Percentiles rank a stretch among this genome's conserved stretches.
phyloP scores from a whole-genome alignment of 495 filamentous ascomycete species.

The Aspergillus sclerotiicarbonarius region DNA sequence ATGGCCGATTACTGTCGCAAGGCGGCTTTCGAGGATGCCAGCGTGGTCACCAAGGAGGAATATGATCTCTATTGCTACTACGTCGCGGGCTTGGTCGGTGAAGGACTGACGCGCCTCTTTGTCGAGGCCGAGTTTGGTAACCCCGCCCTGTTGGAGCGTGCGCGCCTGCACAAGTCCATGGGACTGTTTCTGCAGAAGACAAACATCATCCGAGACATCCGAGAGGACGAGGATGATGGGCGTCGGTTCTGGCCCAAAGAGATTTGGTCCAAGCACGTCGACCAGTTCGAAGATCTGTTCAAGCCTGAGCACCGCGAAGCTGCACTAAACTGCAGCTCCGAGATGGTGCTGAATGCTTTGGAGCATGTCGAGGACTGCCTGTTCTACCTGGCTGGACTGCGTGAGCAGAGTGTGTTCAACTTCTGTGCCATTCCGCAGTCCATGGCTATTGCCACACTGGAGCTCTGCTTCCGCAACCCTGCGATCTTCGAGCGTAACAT shows the following conservation, averaged over 20 bases:
- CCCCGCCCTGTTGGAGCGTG: constrained; percentile 72
- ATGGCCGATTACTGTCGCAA: constrained; percentile 95
- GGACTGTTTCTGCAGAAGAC: constrained; percentile 96
- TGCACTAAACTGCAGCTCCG: constrained; percentile 84
- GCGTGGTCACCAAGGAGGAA: constrained; percentile 78
- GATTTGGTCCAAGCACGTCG: constrained; percentile 93
- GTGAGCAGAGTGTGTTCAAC: constrained; percentile 99
- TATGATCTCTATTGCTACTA: constrained; percentile 98
- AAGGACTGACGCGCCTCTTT: constrained; percentile 88
- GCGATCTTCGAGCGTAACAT: constrained; percentile 82
- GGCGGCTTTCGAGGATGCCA: constrained; percentile 70
- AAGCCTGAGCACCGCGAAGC: constrained; percentile 73
- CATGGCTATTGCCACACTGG: constrained; percentile 94
- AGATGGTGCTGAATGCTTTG: constrained; percentile 90
- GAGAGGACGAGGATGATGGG: constrained; percentile 83
- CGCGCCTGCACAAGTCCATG: constrained; percentile 88
- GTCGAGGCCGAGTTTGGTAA: constrained; percentile 87
- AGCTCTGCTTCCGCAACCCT: constrained; percentile 90
- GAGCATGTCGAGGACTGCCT: constrained; percentile 88
- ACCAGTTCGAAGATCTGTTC: constrained; percentile 86
- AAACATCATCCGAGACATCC: constrained; percentile 95
- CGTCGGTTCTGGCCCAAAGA: constrained; percentile 92
- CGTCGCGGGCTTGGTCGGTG: constrained; percentile 93
- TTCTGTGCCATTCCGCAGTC: constrained; percentile 97
- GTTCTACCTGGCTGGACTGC: constrained; percentile 94